Base-by-base conservation (phyloP, 2,329 filamentous ascomycete genomes). In the Exophiala phaeomuriformis region DNA sequence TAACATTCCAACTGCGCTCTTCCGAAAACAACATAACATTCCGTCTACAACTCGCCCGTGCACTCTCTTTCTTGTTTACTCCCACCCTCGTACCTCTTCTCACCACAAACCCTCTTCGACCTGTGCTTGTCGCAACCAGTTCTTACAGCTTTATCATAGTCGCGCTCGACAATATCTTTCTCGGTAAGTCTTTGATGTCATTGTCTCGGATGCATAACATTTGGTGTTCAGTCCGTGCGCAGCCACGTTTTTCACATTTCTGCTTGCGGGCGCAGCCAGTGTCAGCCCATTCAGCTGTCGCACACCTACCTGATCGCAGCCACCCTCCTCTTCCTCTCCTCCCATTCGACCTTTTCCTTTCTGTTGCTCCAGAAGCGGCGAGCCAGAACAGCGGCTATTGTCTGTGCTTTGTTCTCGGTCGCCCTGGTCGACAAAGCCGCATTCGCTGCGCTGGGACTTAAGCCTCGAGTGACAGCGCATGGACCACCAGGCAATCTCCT, bases 401-500 rank as follows among this genome's bases (percentile, higher is more conserved):
- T 59, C 57, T 49, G 54, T 51, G 54, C 54, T 51, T 59, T 59
- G 54, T 59, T 54, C 40, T 29, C 46, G 44, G 54, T 57, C 47
- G 49, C 45, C 47, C 47, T 46, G 49, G 57, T 54, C 51, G 51
- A 59, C 57, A 59, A 59, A 59, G 51, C 45, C 28, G 39, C 19
- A 4, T n/a, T 41, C 6, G 43, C 47, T 40, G 12, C 44, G 31
- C 31, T 33, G 40, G 28, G 47, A 39, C 43, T 52, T 41, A 52
- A 51, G 53, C 47, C 54, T 49, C 19, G 27, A 51, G 12, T 45
- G 46, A 52, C 40, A 32, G 54, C 44, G 57, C 57, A 55, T 53
- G 51, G 57, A 40, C 54, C 57, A 51, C 19, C 32, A 10, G 41
- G 40, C 53, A 57, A 59, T 55, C 51, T 59, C 56, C 55, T 49